Percentiles rank a stretch among this genome's conserved stretches.
Conservation (phyloP, 169 alveolate species). For the Cryptosporidium felis region DNA sequence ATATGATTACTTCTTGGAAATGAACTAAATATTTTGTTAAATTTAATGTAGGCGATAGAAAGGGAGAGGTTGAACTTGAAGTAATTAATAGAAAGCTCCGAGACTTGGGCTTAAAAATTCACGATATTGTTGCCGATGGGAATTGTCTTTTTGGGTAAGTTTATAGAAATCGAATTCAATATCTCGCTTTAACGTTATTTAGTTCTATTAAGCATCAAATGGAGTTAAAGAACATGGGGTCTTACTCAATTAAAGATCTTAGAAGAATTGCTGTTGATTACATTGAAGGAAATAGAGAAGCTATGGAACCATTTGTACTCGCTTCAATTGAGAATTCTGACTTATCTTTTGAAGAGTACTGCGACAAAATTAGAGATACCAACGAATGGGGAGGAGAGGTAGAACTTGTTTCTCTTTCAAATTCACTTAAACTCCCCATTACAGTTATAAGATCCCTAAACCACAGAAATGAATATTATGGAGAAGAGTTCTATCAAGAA, state of each 20-base stretch:
- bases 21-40: too few species aligned
- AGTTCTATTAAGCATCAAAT: conserved; percentile 57
- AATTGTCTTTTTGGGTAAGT: conserved; percentile 71
- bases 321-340: conserved; percentile 26
- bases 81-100: conserved; percentile 25
- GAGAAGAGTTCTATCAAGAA: conserved; percentile 20
- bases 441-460: conserved; percentile 21
- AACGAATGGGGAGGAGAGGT: conserved; percentile 71
- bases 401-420: conserved; percentile 51
- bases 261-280: conserved; percentile 63
- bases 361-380: conserved; percentile 28
- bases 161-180: neutral
- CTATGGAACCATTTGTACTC: conserved; percentile 56
- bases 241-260: conserved; percentile 26
- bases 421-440: conserved; percentile 37
- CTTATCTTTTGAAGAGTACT: conserved; percentile 31
- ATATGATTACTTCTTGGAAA: too few species aligned
- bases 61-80: conserved; percentile 28
- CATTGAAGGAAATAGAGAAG: conserved; percentile 14
- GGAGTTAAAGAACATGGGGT: neutral
- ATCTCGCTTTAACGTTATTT: neutral
- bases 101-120: neutral
- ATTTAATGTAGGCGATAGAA: conserved; percentile 14
- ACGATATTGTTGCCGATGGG: conserved; percentile 26
- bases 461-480: conserved; percentile 60